A percentile compares a stretch with the other conserved stretches of the same genome.
Conservation (phyloP, 163 green algal species). For the Chloroidium sp. region DNA sequence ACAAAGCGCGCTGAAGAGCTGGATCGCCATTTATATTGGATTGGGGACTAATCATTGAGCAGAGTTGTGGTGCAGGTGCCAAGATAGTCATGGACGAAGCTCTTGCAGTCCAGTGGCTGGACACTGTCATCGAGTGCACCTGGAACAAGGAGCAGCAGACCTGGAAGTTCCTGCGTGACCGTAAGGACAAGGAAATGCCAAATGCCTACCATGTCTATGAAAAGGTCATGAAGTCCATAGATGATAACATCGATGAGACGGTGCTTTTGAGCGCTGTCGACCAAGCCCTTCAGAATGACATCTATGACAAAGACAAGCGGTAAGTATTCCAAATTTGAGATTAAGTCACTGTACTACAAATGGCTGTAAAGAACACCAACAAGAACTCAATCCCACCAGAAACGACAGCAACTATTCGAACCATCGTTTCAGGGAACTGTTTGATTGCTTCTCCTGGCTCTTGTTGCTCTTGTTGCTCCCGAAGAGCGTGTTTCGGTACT, state of each 20-base stretch:
- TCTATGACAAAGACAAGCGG: slow-evolving; percentile 1
- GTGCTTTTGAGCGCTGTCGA: slow-evolving; percentile 38
- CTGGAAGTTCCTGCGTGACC: slow-evolving; percentile 82
- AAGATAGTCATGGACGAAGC: slow-evolving; percentile 17
- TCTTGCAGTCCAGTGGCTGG: slow-evolving; percentile 12
- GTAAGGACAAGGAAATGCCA: slow-evolving; percentile 80
- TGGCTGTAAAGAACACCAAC: background rate
- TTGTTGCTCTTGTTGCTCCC: background rate
- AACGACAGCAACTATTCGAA: background rate
- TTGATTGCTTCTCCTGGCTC: background rate
- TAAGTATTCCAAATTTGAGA: background rate
- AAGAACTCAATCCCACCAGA: background rate
- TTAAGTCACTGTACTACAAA: background rate
- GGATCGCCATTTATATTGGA: no score
- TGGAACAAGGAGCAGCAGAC: slow-evolving; percentile 46
- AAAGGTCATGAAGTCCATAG: slow-evolving; percentile 60
- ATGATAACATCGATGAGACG: slow-evolving; percentile 74
- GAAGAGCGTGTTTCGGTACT: slow-evolving; percentile 18
- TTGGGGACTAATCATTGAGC: no score
- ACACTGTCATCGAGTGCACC: slow-evolving; percentile 83
- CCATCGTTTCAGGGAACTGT: background rate
- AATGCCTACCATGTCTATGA: slow-evolving; percentile 82
- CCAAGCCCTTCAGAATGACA: background rate
- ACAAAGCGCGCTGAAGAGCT: no score
- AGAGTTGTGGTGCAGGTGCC: slow-evolving; percentile 18